phyloP scores from a whole-genome alignment of 2,329 filamentous ascomycete species.

The Alternaria brassicae region DNA sequence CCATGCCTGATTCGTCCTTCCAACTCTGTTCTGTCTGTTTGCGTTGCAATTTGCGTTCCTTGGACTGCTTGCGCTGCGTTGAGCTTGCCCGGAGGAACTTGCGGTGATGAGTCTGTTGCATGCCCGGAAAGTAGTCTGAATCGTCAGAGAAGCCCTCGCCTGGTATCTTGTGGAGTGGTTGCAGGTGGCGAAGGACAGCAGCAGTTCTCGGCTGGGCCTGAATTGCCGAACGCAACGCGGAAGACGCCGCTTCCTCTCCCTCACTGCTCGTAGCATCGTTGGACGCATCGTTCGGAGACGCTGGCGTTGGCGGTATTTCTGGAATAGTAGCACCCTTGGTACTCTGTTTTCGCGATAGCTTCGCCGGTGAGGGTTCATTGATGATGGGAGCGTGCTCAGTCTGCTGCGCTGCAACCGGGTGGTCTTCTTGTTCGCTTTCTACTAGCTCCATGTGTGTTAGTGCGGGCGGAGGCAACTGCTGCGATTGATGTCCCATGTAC shows the following conservation, averaged over 20 bases:
- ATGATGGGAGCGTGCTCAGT: conserved; percentile 35
- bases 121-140: conserved; percentile 52
- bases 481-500: conserved; percentile 31
- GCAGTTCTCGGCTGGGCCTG: conserved; percentile 37
- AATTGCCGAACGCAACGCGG: conserved; percentile 23
- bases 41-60: conserved; percentile 46
- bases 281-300: conserved; percentile 46
- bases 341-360: conserved; percentile 41
- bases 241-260: conserved; percentile 28
- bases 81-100: conserved; percentile 38
- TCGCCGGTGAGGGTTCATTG: conserved; percentile 40
- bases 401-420: conserved; percentile 41
- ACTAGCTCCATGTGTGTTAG: conserved; percentile 21
- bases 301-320: conserved; percentile 38
- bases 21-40: conserved; percentile 50
- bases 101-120: conserved; percentile 40
- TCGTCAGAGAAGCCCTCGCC: conserved; percentile 54
- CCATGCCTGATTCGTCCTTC: conserved; percentile 59
- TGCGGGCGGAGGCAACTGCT: conserved; percentile 28
- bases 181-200: conserved; percentile 43
- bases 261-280: conserved; percentile 40
- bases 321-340: conserved; percentile 28
- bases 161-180: conserved; percentile 34
- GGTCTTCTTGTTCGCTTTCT: conserved; percentile 45
- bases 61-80: conserved; percentile 41